Evolutionary conservation across 1,284 basidiomycete species (phyloP).

Genomic region (Cutaneotrichosporon mucoides): DNA sequence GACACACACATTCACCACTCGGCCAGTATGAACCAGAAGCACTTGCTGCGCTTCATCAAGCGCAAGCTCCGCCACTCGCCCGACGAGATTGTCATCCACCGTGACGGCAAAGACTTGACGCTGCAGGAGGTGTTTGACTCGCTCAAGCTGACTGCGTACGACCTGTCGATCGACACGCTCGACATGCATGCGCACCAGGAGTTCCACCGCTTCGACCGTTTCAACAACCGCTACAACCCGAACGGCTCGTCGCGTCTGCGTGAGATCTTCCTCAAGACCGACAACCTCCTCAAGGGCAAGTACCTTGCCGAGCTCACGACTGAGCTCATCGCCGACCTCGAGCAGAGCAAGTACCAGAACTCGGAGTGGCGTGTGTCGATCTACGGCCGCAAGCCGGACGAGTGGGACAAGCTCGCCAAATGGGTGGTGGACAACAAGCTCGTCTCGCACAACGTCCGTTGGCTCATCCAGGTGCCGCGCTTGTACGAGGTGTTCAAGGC

Average conservation of each 20-base stretch:
- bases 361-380: conserved; percentile 97
- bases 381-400: conserved; percentile 69
- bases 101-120: conserved; percentile 85
- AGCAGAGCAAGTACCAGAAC: conserved; percentile 98
- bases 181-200: conserved; percentile 98
- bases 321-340: conserved; percentile 95
- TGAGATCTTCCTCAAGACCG: conserved; percentile 98
- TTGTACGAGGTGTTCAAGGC: conserved; percentile 95
- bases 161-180: conserved; percentile 96
- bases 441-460: conserved; percentile 93
- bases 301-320: conserved; percentile 81
- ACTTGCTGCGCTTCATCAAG: conserved; percentile 98
- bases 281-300: conserved; percentile 85
- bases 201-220: conserved; percentile 96
- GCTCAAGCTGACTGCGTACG: conserved; percentile 91
- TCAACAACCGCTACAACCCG: conserved; percentile 59
- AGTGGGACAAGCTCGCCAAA: conserved; percentile 98
- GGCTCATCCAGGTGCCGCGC: conserved; percentile 95
- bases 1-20: conserved; percentile 99
- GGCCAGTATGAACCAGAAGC: conserved; percentile 99
- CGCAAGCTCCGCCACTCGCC: conserved; percentile 65
- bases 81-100: conserved; percentile 86
- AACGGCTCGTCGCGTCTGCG: conserved; percentile 84
- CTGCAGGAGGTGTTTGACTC: conserved; percentile 93
- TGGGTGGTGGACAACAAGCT: conserved; percentile 95